Conservation (phyloP, 2,329 filamentous ascomycete genomes). For the Parastagonospora nodorum region DNA sequence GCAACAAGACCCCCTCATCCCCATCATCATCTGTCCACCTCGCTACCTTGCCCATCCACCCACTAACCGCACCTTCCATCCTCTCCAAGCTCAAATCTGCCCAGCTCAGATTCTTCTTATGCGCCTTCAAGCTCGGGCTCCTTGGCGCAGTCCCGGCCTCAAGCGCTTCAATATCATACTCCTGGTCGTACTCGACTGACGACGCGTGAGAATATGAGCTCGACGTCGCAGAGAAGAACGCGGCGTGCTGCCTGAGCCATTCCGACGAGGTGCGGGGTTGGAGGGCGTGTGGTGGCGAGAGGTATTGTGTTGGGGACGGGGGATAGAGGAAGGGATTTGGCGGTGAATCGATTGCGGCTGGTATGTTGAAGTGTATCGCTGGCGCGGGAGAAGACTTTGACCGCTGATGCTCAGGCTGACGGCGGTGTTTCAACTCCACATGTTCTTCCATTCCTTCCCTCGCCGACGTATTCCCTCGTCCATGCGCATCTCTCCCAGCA, state of each 20-base stretch:
- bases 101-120: conserved; percentile 13
- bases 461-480: not conserved
- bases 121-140: not conserved
- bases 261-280: conserved; percentile 6
- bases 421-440: not conserved
- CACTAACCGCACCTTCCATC: conserved; percentile 28
- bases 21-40: conserved; percentile 32
- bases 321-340: conserved; percentile 7
- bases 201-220: not conserved
- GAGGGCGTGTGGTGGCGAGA: not conserved
- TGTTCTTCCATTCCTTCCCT: not conserved
- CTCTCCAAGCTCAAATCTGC: conserved; percentile 19
- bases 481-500: not conserved
- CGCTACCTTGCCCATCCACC: conserved; percentile 20
- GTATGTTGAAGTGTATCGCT: not conserved
- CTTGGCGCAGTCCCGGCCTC: conserved; percentile 9
- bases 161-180: conserved; percentile 1
- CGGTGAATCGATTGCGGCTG: conserved; percentile 2
- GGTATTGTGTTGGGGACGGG: not conserved
- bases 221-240: conserved; percentile 11
- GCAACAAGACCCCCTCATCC: conserved; percentile 8
- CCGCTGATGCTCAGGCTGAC: not conserved
- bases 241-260: conserved; percentile 11
- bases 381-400: not conserved
- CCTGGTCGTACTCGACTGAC: not conserved